Percentiles rank a stretch among this genome's conserved stretches.
Evolutionary conservation across 768 basidiomycete species (phyloP).

Genomic region (Serendipita sp.): DNA sequence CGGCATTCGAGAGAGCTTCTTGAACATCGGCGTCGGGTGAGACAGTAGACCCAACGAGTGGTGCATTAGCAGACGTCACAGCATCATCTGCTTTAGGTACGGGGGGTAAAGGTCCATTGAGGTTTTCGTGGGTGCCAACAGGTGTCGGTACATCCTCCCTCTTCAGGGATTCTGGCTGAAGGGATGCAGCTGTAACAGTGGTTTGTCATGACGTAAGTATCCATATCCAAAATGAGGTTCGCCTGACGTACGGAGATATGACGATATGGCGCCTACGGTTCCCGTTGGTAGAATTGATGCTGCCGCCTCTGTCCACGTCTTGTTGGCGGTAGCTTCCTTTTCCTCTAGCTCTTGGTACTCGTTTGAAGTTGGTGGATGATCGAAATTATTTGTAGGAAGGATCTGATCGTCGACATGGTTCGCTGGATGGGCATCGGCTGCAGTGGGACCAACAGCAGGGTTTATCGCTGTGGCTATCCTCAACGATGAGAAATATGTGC

Average conservation of each 20-base stretch:
- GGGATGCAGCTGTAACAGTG: too few species aligned
- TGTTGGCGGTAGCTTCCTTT: background rate
- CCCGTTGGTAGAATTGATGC: background rate
- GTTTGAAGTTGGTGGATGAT: background rate
- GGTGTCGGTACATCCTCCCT: background rate
- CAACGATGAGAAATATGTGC: background rate
- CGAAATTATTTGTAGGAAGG: background rate
- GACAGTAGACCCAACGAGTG: background rate
- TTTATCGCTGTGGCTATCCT: background rate
- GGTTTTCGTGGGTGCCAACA: background rate
- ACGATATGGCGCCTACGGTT: too few species aligned
- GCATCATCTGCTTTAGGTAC: background rate
- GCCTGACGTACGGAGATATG: background rate
- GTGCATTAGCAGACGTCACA: background rate
- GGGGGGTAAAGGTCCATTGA: background rate
- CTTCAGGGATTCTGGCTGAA: background rate
- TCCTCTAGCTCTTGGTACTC: background rate
- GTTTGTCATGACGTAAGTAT: background rate
- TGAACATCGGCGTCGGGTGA: conserved; percentile 1
- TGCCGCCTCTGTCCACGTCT: background rate
- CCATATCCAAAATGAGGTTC: background rate
- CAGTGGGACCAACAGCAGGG: background rate
- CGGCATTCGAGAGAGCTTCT: background rate
- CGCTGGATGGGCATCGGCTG: background rate
- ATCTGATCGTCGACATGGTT: background rate